Evolutionary conservation across 306 rosid species (phyloP), one percentile per base, ranked within the genome.

Genomic region (Trifolium dubium): DNA sequence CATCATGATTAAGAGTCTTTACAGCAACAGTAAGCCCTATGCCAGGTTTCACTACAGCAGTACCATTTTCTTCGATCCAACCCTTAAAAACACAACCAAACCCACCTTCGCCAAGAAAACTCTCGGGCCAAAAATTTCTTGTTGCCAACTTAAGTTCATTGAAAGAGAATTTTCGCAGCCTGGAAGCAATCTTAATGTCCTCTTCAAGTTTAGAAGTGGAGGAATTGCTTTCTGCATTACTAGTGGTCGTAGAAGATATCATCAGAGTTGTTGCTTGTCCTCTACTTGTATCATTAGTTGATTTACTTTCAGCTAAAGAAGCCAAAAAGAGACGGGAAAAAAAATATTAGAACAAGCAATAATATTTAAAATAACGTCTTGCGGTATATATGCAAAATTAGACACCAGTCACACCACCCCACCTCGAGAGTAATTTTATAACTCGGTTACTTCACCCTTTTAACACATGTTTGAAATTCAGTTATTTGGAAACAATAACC

Each of bases 41-140:
- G 67, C 98, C 98, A 43, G 98, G 97, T 87, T 93, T 93, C 73
- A 93, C 97, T 4, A 96, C 94, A 80, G 96, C 98, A 66, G 98
- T 93, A 84, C 98, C 98, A 71, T 93, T 91, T 85, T 93, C 98
- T 88, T 93, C 98, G 14, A 93, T 87, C 98, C 98, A 93, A 28
- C 98, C 98, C 83, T 93, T 93, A 87, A 93, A 93, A 46, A 93
- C 98, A 75, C 98, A 93, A 82, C 98, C 98, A 82, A 93, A 93
- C 67, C 98, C 98, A 76, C 98, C 98, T 86, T 93, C 98, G 46
- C 98, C 98, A 61, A 93, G 98, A 85, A 93, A 96, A 85, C 97
- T 91, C 86, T 93, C 98, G 9, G 98, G 98, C 82, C 98, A 88
- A 69, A 93, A 93, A 82, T 93, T 93, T 84, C 98, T 90, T 59